A percentile compares a stretch with the other conserved stretches of the same genome.
These are phyloP conservation scores for Acer negundo DNA, from an alignment of 345 rosid species.

Conservation along the genomic window DNA sequence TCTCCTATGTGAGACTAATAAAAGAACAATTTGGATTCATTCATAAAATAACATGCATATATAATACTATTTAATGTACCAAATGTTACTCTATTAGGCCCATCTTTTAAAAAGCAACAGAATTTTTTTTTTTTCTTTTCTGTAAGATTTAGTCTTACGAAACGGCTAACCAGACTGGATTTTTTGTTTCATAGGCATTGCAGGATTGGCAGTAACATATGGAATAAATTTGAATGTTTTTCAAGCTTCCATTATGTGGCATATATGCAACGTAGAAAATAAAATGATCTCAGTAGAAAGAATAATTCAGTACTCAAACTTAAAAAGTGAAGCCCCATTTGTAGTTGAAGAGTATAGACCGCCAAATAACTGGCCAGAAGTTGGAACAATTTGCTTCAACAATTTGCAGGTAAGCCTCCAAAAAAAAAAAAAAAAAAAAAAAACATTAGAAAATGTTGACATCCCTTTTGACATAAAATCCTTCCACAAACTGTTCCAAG, in stretches of 20 bases:
- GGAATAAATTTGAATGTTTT: constrained; percentile 82
- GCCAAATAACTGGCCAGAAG: constrained; percentile 79
- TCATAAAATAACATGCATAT: not conserved
- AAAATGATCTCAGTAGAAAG: constrained; percentile 94
- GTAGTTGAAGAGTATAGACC: constrained; percentile 61
- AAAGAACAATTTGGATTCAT: no score
- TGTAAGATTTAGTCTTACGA: not conserved
- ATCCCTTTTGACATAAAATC: constrained; percentile 4
- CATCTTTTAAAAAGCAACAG: not conserved
- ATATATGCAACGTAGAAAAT: constrained; percentile 86
- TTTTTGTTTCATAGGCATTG: constrained; percentile 59
- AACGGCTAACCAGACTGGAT: not conserved
- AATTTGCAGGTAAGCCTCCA: constrained; percentile 62
- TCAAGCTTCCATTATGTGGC: constrained; percentile 89
- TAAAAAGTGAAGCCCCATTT: constrained; percentile 76
- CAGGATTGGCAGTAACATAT: constrained; percentile 91
- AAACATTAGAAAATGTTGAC: not conserved
- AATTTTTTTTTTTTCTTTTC: not conserved
- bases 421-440: not conserved
- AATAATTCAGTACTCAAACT: constrained; percentile 78
- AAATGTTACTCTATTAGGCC: not conserved
- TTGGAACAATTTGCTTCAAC: constrained; percentile 72
- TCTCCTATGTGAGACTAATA: no score
- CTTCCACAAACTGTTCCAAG: not conserved
- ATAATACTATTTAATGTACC: not conserved